Evolutionary conservation across 148 eudicot genomes (phyloP).

Genomic region (Chenopodium quinoa): DNA sequence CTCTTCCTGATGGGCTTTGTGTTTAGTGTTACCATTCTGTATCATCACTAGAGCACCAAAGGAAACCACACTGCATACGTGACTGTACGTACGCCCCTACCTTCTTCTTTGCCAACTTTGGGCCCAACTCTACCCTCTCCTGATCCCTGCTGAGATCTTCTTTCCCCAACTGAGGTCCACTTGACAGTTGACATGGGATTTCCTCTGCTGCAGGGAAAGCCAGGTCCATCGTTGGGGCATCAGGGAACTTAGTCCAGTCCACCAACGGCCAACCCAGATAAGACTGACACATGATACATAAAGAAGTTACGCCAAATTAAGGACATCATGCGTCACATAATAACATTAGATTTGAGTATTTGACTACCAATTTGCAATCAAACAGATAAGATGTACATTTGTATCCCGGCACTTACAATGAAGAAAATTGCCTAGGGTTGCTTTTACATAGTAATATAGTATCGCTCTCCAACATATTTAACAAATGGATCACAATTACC

Average conservation of each 20-base stretch:
- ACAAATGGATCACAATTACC: neutral
- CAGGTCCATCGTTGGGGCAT: no score
- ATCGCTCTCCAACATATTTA: neutral
- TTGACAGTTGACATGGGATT: no score
- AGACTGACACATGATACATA: no score
- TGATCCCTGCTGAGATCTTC: no score
- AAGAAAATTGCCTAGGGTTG: neutral
- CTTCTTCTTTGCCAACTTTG: no score
- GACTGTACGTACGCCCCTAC: neutral
- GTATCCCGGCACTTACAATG: neutral
- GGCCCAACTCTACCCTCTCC: no score
- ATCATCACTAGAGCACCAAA: no score
- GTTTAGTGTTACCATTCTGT: no score
- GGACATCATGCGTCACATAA: neutral
- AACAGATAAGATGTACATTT: neutral
- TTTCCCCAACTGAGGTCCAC: no score
- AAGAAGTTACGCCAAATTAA: neutral
- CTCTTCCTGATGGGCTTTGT: neutral
- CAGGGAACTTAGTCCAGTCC: neutral
- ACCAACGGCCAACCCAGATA: neutral
- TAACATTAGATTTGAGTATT: neutral
- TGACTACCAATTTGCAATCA: neutral
- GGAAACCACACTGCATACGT: neutral
- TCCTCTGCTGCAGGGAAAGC: no score
- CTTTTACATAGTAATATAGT: no score